Base-by-base conservation (phyloP, 441 rosid genomes). In the Breynia disticha region DNA sequence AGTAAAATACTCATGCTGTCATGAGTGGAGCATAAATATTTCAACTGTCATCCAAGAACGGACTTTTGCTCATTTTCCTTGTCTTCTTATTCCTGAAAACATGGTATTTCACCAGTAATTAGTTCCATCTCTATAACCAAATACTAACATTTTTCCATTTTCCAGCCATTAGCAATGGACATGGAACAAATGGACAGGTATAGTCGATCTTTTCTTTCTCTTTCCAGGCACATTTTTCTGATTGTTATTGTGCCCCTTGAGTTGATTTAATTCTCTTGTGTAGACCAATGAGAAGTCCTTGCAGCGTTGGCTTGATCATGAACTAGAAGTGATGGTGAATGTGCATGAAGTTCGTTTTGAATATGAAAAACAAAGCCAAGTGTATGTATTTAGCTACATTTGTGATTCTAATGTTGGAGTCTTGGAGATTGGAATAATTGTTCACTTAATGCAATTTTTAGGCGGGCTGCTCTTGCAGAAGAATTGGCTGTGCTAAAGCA, bases 341-440 rank as follows among this genome's bases (percentile, higher is more conserved):
- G 90, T 93, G 71, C 96, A 89, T 67, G 99, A 84, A 87, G 99
- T 93, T 55, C 96, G 97, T 52, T 79, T 79, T 56, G 99, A 93
- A 68, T 89, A 89, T 60, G 97, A 89, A 80, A 93, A 81, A 72
- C 99, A 93, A 77, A 86, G 97, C 74, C 95, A 89, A 63, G 97
- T 93, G 99, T 93, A 84, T 42, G 97, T 69, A 53, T 38, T 46
- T 17, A 63, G 24, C 65, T 38, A 61, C 12, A 15, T 46, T 37
- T 35, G 39, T 16, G 21, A 15, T 32, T 24, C 48, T 11, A 1
- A 9, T 35, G 19, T 35, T 1, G 9, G 15, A 11, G 38, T 14
- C n/a, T n/a, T n/a, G n/a, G 16, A 51, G 22, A 12, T 24, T n/a
- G n/a, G n/a, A n/a, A 38, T 48, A 67, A 50, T 43, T 20, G 28